These are phyloP conservation scores for Talaromyces piceae DNA, from an alignment of 2,329 filamentous ascomycete species.

Conservation along the genomic window DNA sequence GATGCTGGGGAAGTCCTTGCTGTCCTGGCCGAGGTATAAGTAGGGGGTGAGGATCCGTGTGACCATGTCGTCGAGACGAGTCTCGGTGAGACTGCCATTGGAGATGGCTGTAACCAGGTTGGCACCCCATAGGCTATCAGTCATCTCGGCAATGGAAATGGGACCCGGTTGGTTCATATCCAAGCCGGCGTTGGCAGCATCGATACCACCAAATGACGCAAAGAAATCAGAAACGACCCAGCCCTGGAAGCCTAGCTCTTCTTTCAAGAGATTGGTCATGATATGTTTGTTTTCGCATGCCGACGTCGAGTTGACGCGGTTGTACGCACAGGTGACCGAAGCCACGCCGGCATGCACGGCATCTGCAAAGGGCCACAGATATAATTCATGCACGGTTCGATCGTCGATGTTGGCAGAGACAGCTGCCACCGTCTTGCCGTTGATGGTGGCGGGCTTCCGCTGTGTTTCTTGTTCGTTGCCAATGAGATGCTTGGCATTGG, in stretches of 20 bases:
- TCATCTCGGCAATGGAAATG: constrained; percentile 32
- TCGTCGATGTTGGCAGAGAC: constrained; percentile 56
- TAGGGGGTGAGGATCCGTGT: constrained; percentile 41
- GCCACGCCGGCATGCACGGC: constrained; percentile 49
- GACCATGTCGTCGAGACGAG: constrained; percentile 42
- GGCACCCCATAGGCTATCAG: constrained; percentile 51
- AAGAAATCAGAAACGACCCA: constrained; percentile 41
- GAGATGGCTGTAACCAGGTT: constrained; percentile 31
- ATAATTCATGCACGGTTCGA: constrained; percentile 54
- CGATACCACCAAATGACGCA: constrained; percentile 33
- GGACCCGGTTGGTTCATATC: constrained; percentile 24
- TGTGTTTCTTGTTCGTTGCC: constrained; percentile 66
- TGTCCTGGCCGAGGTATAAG: constrained; percentile 38
- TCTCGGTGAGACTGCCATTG: constrained; percentile 34
- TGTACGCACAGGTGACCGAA: constrained; percentile 51
- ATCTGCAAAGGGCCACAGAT: constrained; percentile 58
- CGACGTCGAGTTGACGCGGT: constrained; percentile 42
- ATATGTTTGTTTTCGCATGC: constrained; percentile 42
- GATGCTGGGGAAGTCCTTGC: constrained; percentile 22
- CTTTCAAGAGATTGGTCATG: constrained; percentile 43
- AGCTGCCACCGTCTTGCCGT: constrained; percentile 35
- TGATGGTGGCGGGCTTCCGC: constrained; percentile 43
- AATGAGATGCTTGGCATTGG: constrained; percentile 45
- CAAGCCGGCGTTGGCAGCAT: constrained; percentile 38
- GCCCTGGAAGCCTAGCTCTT: constrained; percentile 45